These are phyloP conservation scores for Crotalaria pallida DNA, from an alignment of 306 rosid species.

Conservation along the genomic window DNA sequence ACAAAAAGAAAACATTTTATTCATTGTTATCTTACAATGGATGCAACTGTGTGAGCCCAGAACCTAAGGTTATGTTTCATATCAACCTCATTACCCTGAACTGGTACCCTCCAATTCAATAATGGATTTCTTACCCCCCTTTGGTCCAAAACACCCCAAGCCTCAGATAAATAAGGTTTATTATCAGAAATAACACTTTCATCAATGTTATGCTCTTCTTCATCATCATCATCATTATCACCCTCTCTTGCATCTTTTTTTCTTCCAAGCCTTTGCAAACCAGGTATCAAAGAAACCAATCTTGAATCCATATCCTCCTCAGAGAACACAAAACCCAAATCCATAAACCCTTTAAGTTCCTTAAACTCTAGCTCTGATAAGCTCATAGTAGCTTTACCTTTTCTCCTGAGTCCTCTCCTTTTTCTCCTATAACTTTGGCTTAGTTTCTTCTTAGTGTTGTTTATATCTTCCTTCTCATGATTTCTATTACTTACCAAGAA, in stretches of 20 bases:
- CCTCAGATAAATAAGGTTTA: constrained; percentile 78
- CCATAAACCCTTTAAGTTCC: constrained; percentile 85
- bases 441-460: neutral
- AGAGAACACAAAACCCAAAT: constrained; percentile 80
- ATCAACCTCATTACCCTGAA: constrained; percentile 40
- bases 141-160: constrained; percentile 57
- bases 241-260: constrained; percentile 15
- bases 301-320: constrained; percentile 54
- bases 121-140: constrained; percentile 25
- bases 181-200: constrained; percentile 28
- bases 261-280: constrained; percentile 51
- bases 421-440: constrained; percentile 6
- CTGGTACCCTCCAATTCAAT: constrained; percentile 52
- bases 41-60: constrained; percentile 81
- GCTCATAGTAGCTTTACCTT: constrained; percentile 34
- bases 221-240: constrained; percentile 18
- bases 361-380: constrained; percentile 63
- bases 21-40: constrained; percentile 45
- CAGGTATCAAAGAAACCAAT: constrained; percentile 66
- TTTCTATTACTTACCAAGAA: constrained; percentile 2
- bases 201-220: constrained; percentile 11
- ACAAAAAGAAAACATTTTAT: neutral
- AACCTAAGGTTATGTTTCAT: constrained; percentile 58
- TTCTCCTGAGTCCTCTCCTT: neutral
- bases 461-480: neutral